A percentile compares a stretch with the other conserved stretches of the same genome.
phyloP scores from a whole-genome alignment of 768 basidiomycete species.

The Pleurotus cornucopiae region DNA sequence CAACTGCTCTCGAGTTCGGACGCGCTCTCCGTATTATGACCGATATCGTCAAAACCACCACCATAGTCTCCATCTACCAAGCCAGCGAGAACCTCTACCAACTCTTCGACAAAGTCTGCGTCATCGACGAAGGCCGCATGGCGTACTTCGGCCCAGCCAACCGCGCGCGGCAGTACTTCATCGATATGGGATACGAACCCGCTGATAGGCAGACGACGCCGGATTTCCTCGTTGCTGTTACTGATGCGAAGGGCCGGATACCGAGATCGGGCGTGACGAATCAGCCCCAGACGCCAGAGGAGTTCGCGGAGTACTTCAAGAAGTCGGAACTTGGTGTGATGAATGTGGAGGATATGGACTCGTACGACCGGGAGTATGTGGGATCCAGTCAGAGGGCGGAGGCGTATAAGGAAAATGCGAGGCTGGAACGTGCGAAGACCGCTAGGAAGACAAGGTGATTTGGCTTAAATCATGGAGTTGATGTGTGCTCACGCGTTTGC shows the following conservation, averaged over 20 bases:
- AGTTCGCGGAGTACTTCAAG: slow-evolving; percentile 50
- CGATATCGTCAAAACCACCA: slow-evolving; percentile 48
- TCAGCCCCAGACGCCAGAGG: slow-evolving; percentile 50
- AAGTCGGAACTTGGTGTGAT: slow-evolving; percentile 30
- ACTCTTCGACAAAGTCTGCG: slow-evolving; percentile 74
- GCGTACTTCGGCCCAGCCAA: slow-evolving; percentile 70
- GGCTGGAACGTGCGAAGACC: slow-evolving; percentile 45
- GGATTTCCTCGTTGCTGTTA: slow-evolving; percentile 60
- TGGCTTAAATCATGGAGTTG: too few relatives aligned
- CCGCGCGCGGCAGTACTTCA: slow-evolving; percentile 41
- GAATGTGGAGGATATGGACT: background rate
- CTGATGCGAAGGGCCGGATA: slow-evolving; percentile 57
- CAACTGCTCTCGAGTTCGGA: slow-evolving; percentile 71
- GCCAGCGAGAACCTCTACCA: slow-evolving; percentile 55
- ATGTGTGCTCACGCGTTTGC: background rate
- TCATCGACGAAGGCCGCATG: slow-evolving; percentile 71
- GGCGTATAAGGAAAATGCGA: slow-evolving; percentile 44
- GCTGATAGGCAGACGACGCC: slow-evolving; percentile 61
- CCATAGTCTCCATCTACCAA: slow-evolving; percentile 83
- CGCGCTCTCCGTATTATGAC: slow-evolving; percentile 62
- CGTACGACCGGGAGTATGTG: slow-evolving; percentile 26
- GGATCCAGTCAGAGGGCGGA: slow-evolving; percentile 36
- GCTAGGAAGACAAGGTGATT: slow-evolving; percentile 30
- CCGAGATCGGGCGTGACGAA: slow-evolving; percentile 35
- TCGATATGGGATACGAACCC: slow-evolving; percentile 39